These are phyloP conservation scores for Trichoderma cornu-damae DNA, from an alignment of 2,329 filamentous ascomycete genomes.

Conservation along the genomic window DNA sequence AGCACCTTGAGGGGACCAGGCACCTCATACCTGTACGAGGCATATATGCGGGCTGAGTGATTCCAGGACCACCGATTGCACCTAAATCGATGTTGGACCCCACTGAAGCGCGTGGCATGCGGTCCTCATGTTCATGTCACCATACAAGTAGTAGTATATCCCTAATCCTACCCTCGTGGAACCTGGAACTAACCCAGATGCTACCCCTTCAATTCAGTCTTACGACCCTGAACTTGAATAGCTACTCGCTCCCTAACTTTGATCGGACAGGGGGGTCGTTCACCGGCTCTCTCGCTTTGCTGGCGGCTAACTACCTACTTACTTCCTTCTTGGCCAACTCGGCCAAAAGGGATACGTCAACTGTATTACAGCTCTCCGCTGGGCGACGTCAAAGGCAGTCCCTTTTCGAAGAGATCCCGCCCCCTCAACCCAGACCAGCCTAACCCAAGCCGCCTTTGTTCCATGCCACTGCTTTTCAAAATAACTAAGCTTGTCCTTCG, in stretches of 20 bases:
- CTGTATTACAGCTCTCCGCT: constrained; percentile 11
- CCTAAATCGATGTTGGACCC: constrained; percentile 13
- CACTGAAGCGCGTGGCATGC: constrained; percentile 10
- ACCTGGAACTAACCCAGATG: constrained; percentile 19
- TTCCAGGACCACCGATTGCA: constrained; percentile 19
- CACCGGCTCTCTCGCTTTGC: constrained; percentile 24
- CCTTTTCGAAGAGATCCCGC: constrained; percentile 10
- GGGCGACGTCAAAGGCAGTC: constrained; percentile 15
- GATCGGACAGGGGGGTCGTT: constrained; percentile 14
- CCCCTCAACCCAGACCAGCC: constrained; percentile 12
- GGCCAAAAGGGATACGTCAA: constrained; percentile 13
- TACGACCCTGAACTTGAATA: constrained; percentile 17
- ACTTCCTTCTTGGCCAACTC: constrained; percentile 16
- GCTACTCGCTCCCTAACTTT: constrained; percentile 19
- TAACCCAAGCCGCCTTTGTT: constrained; percentile 5
- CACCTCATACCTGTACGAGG: constrained; percentile 16
- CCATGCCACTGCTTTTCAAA: constrained; percentile 1
- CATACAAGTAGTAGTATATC: constrained; percentile 20
- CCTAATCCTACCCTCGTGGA: constrained; percentile 20
- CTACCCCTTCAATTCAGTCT: constrained; percentile 19
- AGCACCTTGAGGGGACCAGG: constrained; percentile 15
- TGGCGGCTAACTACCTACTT: constrained; percentile 20
- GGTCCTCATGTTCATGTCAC: constrained; percentile 17
- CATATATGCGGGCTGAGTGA: constrained; percentile 18
- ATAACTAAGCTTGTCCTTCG: constrained; percentile 1